Conservation (phyloP, 2,329 filamentous ascomycete genomes). For the Rutstroemia sp. region DNA sequence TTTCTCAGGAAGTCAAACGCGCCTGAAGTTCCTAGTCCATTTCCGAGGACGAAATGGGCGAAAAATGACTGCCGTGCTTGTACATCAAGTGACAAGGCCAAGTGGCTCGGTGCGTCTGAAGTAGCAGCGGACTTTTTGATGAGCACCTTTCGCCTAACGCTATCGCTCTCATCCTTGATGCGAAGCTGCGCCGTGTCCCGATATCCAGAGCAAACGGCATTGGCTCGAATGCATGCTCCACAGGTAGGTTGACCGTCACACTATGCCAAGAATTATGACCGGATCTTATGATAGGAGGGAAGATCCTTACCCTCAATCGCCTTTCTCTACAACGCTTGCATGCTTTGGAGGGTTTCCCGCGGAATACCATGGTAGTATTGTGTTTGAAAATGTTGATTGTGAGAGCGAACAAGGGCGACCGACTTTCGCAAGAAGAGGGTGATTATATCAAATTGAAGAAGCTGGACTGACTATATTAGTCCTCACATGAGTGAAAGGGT, state of each 20-base stretch:
- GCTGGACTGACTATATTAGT: no score
- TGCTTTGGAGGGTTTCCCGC: slow-evolving; percentile 15
- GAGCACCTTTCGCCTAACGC: background rate
- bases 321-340: slow-evolving; percentile 16
- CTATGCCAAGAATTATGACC: background rate
- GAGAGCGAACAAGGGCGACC: background rate
- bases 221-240: slow-evolving; percentile 9
- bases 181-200: slow-evolving; percentile 8
- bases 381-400: background rate
- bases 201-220: slow-evolving; percentile 10
- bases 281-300: background rate
- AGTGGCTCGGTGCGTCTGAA: background rate
- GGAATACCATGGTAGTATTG: background rate
- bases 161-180: slow-evolving; percentile 9
- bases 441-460: background rate
- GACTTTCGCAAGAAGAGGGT: background rate
- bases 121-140: background rate
- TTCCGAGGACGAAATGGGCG: slow-evolving; percentile 5
- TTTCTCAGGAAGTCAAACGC: slow-evolving; percentile 4
- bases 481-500: no score
- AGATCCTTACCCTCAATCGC: slow-evolving; percentile 11
- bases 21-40: background rate
- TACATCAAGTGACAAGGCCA: slow-evolving; percentile 7
- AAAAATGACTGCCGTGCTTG: slow-evolving; percentile 11
- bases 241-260: slow-evolving; percentile 15